phyloP scores from a whole-genome alignment of 106 monocot species.

The Allium cepa region DNA sequence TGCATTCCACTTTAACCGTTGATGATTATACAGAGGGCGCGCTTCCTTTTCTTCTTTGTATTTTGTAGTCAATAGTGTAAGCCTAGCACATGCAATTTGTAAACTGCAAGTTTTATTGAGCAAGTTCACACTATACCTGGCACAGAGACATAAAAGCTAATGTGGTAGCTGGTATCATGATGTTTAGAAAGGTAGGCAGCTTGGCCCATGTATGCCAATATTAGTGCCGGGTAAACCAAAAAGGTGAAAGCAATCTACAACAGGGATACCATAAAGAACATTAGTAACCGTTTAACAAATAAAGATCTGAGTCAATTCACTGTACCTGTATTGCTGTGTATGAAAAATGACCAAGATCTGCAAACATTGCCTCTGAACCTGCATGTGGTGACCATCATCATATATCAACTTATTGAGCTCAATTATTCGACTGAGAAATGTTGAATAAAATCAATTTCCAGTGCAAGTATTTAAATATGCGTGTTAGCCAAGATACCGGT shows the following conservation, averaged over 20 bases:
- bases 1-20: too few species aligned
- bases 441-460: neutral
- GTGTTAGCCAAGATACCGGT: slow-evolving; percentile 29
- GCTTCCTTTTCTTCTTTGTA: too few species aligned
- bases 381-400: slow-evolving; percentile 5
- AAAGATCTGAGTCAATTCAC: too few species aligned
- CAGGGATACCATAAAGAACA: neutral
- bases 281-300: neutral
- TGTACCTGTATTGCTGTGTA: slow-evolving; percentile 47
- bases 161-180: slow-evolving; percentile 34
- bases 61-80: too few species aligned
- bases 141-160: slow-evolving; percentile 51
- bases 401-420: neutral
- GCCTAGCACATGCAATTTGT: too few species aligned
- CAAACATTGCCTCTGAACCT: slow-evolving; percentile 76
- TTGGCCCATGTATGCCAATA: slow-evolving; percentile 76
- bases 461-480: neutral
- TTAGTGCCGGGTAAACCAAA: slow-evolving; percentile 48
- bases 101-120: too few species aligned
- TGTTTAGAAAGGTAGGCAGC: slow-evolving; percentile 62
- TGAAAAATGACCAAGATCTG: slow-evolving; percentile 61
- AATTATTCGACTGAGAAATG: too few species aligned
- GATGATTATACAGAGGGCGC: too few species aligned
- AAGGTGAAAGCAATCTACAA: slow-evolving; percentile 48
- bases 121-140: slow-evolving; percentile 28